Percentiles rank a stretch among this genome's conserved stretches.
Evolutionary conservation across 225 moss, liverwort and hornwort species (phyloP).

Genomic region (Straminergon stramineum): DNA sequence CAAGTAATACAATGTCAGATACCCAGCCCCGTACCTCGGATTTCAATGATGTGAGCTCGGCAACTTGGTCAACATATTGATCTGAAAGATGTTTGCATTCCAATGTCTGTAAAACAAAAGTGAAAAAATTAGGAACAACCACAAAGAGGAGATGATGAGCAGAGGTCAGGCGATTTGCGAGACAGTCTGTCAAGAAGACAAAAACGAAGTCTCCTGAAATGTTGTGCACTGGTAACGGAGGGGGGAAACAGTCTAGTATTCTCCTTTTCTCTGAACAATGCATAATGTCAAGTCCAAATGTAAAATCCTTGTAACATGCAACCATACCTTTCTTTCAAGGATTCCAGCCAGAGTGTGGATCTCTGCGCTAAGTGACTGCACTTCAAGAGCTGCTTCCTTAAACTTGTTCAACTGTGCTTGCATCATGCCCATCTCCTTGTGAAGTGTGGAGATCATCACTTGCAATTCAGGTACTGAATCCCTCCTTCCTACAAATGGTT

Average conservation of each 20-base stretch:
- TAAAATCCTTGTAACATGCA: not conserved
- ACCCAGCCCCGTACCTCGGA: slow-evolving; percentile 42
- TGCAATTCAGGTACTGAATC: slow-evolving; percentile 87
- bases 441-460: slow-evolving; percentile 95
- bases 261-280: not conserved
- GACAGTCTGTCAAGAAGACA: not conserved
- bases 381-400: slow-evolving; percentile 81
- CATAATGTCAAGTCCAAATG: not conserved
- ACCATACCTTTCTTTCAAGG: slow-evolving; percentile 76
- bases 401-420: slow-evolving; percentile 80
- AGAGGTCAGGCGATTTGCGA: not conserved
- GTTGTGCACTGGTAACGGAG: not conserved
- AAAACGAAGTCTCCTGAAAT: not conserved
- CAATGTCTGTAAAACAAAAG: slow-evolving; percentile 37
- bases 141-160: not conserved
- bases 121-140: not conserved
- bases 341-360: slow-evolving; percentile 47
- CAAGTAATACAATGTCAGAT: not conserved
- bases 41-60: slow-evolving; percentile 57
- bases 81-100: slow-evolving; percentile 66
- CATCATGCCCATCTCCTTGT: slow-evolving; percentile 99
- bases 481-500: slow-evolving; percentile 50
- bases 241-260: not conserved
- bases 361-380: slow-evolving; percentile 78
- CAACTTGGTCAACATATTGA: slow-evolving; percentile 53